Conservation (phyloP, 73 alveolate species). For the Paramecium sexaurelia region DNA sequence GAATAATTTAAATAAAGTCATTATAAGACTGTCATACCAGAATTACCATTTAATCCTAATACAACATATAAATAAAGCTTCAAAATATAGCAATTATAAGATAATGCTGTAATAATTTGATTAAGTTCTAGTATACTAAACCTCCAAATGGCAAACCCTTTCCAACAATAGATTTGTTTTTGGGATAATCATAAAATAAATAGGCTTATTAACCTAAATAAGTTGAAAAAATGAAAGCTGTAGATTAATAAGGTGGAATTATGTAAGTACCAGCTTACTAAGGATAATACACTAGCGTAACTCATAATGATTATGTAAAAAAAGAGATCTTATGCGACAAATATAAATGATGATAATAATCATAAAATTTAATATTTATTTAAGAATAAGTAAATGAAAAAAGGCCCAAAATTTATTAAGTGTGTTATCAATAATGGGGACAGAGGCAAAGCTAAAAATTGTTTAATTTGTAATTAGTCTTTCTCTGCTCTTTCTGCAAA, state of each 20-base stretch:
- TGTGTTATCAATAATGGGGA: not conserved
- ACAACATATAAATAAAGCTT: constrained; percentile 31
- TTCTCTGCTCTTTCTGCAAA: not conserved
- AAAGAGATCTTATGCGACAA: constrained; percentile 6
- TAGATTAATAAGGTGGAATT: not conserved
- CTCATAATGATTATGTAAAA: constrained; percentile 22
- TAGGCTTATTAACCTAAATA: not conserved
- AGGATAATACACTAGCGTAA: constrained; percentile 23
- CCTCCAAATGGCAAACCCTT: constrained; percentile 38
- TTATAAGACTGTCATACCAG: constrained; percentile 41
- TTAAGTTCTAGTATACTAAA: not conserved
- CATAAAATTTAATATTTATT: not conserved
- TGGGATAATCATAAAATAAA: constrained; percentile 13
- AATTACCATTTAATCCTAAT: constrained; percentile 30
- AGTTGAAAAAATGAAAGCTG: not conserved
- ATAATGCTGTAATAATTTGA: not conserved
- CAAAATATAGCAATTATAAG: not conserved
- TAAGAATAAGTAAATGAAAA: not conserved
- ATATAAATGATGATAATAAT: constrained; percentile 1
- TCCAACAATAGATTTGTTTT: constrained; percentile 50
- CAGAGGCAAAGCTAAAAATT: not conserved
- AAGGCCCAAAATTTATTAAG: not conserved
- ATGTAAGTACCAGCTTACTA: constrained; percentile 18
- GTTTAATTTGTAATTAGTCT: constrained; percentile 22
- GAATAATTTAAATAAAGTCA: constrained; percentile 52